phyloP scores from a whole-genome alignment of 306 rosid genomes.

The Ammopiptanthus mongolicus region DNA sequence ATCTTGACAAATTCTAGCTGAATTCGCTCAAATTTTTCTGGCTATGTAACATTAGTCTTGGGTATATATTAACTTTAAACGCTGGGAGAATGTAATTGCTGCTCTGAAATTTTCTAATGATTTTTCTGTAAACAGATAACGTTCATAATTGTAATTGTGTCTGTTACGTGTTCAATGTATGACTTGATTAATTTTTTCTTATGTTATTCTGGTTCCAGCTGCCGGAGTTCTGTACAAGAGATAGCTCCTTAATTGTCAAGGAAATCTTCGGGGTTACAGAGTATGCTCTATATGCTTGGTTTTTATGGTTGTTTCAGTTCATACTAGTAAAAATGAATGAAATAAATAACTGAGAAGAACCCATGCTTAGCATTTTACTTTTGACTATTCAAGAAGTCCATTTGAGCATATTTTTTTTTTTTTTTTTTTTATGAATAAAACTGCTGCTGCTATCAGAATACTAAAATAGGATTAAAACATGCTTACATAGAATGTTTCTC shows the following conservation, averaged over 20 bases:
- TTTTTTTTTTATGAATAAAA: background rate
- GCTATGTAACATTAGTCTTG: background rate
- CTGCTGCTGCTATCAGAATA: background rate
- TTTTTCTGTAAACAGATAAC: background rate
- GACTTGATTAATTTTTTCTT: conserved; percentile 20
- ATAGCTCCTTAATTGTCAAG: conserved; percentile 77
- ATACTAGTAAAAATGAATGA: background rate
- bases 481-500: conserved; percentile 8
- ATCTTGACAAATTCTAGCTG: background rate
- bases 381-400: background rate
- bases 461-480: background rate
- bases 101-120: background rate
- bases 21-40: background rate
- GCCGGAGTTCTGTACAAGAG: conserved; percentile 81
- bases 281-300: conserved; percentile 45
- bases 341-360: background rate
- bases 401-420: background rate
- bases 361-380: background rate
- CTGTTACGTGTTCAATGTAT: conserved; percentile 9
- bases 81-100: background rate
- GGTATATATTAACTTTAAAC: background rate
- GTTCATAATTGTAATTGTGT: background rate
- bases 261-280: conserved; percentile 95
- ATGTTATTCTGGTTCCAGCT: conserved; percentile 47
- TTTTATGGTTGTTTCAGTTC: background rate